Percentiles rank a stretch among this genome's conserved stretches.
Conservation (phyloP, 1,284 basidiomycete species). For the Leccinum angustisporum region DNA sequence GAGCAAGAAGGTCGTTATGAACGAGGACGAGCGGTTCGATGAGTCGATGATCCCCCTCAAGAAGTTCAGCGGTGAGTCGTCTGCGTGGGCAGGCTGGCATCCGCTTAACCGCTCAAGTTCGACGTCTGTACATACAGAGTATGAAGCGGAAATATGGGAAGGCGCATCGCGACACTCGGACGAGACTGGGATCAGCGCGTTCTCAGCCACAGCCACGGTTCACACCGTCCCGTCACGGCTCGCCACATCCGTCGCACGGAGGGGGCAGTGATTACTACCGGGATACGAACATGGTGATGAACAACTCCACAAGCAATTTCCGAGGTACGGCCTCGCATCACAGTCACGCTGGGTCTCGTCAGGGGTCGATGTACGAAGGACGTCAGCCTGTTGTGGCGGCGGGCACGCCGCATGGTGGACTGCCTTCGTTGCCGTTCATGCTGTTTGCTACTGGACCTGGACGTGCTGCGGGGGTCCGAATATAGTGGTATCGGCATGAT, state of each 20-base stretch:
- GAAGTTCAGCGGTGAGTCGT: constrained; percentile 85
- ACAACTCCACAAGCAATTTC: constrained; percentile 60
- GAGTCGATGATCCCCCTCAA: constrained; percentile 98
- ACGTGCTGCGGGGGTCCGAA: constrained; percentile 64
- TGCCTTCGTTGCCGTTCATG: constrained; percentile 71
- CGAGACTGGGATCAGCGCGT: constrained; percentile 59
- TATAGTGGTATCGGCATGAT: constrained; percentile 49
- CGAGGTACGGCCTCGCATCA: constrained; percentile 53
- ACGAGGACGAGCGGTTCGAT: constrained; percentile 95
- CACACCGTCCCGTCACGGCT: constrained; percentile 51
- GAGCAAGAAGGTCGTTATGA: constrained; percentile 93
- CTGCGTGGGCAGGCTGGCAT: constrained; percentile 5
- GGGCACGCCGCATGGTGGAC: constrained; percentile 43
- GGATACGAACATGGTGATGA: constrained; percentile 67
- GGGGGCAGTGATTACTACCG: constrained; percentile 76
- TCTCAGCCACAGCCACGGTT: constrained; percentile 44
- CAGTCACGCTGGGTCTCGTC: constrained; percentile 59
- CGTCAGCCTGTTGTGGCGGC: constrained; percentile 27
- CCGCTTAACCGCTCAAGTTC: constrained; percentile 7
- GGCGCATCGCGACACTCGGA: constrained; percentile 79
- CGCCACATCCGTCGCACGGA: constrained; percentile 62
- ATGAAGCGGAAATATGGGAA: constrained; percentile 88
- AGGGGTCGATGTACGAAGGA: constrained; percentile 39
- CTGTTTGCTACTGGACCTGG: constrained; percentile 63
- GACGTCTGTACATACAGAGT: constrained; percentile 52